These are phyloP conservation scores for Cladorrhinum samala DNA, from an alignment of 495 filamentous ascomycete genomes.

Conservation along the genomic window DNA sequence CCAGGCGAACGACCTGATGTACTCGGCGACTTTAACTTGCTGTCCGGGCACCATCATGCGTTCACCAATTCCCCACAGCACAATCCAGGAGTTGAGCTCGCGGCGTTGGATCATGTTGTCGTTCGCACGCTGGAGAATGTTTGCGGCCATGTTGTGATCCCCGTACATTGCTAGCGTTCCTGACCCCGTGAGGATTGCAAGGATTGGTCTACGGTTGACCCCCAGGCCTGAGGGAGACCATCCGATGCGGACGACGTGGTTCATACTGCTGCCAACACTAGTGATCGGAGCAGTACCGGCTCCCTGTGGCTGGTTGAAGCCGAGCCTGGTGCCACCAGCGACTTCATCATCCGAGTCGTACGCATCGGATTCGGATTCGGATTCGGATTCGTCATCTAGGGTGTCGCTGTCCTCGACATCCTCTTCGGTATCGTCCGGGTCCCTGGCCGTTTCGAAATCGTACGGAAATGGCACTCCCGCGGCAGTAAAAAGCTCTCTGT, in stretches of 20 bases:
- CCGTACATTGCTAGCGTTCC: constrained; percentile 40
- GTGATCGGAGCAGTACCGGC: constrained; percentile 38
- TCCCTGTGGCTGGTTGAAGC: constrained; percentile 28
- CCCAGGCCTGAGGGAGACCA: constrained; percentile 45
- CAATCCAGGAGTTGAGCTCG: constrained; percentile 26
- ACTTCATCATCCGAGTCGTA: constrained; percentile 7
- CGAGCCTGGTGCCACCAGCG: constrained; percentile 2
- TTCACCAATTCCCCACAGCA: constrained; percentile 44
- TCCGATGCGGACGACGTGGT: constrained; percentile 37
- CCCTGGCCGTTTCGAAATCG: constrained; percentile 13
- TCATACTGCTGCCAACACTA: constrained; percentile 41
- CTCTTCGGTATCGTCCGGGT: constrained; percentile 12
- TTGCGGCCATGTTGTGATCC: constrained; percentile 28
- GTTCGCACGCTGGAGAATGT: constrained; percentile 21
- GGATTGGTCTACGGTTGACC: constrained; percentile 36
- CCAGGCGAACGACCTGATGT: constrained; percentile 41
- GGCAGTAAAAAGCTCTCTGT: constrained; percentile 26
- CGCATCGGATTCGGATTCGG: constrained; percentile 3
- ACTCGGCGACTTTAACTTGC: constrained; percentile 31
- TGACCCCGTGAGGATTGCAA: constrained; percentile 35
- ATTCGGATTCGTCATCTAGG: constrained; percentile 3
- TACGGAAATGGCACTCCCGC: constrained; percentile 21
- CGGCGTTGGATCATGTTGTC: constrained; percentile 25
- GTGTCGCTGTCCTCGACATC: constrained; percentile 7
- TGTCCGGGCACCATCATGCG: constrained; percentile 38